A percentile compares a stretch with the other conserved stretches of the same genome.
Evolutionary conservation across 2,329 filamentous ascomycete genomes (phyloP).

Genomic region (Chaetoscypha palmicola): DNA sequence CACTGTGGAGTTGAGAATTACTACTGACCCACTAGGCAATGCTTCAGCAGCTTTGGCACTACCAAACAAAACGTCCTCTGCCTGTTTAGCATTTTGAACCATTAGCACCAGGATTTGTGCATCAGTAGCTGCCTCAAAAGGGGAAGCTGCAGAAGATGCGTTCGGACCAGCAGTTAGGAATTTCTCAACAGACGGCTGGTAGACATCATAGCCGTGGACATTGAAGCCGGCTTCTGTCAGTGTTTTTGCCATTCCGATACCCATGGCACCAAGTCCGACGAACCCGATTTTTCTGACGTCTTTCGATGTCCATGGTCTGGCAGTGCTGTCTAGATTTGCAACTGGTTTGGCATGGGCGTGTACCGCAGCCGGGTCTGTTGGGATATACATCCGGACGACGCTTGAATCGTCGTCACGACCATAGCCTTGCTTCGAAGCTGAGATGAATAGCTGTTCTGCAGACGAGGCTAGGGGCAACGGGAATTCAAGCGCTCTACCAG

Average conservation of each 20-base stretch:
- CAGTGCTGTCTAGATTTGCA: neutral
- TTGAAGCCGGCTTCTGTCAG: conserved; percentile 59
- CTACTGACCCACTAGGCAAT: conserved; percentile 48
- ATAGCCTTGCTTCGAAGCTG: neutral
- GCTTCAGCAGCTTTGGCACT: conserved; percentile 43
- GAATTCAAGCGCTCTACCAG: conserved; percentile 24
- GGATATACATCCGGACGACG: conserved; percentile 4
- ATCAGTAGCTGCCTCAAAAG: conserved; percentile 51
- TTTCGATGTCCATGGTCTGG: conserved; percentile 8
- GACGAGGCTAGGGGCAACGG: conserved; percentile 29
- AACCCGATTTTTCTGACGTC: conserved; percentile 21
- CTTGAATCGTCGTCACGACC: conserved; percentile 2
- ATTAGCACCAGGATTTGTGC: conserved; percentile 61
- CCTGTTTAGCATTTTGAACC: conserved; percentile 66
- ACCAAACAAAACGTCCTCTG: conserved; percentile 57
- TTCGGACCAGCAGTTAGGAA: conserved; percentile 56
- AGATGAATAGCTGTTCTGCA: conserved; percentile 23
- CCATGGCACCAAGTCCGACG: conserved; percentile 67
- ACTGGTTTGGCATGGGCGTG: neutral
- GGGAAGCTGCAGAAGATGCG: conserved; percentile 42
- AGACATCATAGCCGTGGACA: conserved; percentile 66
- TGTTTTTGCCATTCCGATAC: conserved; percentile 71
- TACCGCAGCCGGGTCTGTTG: neutral
- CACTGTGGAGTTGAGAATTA: conserved; percentile 63
- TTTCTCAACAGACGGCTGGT: conserved; percentile 55